Conservation (phyloP, 2,329 filamentous ascomycete genomes). For the Colletotrichum sp. region DNA sequence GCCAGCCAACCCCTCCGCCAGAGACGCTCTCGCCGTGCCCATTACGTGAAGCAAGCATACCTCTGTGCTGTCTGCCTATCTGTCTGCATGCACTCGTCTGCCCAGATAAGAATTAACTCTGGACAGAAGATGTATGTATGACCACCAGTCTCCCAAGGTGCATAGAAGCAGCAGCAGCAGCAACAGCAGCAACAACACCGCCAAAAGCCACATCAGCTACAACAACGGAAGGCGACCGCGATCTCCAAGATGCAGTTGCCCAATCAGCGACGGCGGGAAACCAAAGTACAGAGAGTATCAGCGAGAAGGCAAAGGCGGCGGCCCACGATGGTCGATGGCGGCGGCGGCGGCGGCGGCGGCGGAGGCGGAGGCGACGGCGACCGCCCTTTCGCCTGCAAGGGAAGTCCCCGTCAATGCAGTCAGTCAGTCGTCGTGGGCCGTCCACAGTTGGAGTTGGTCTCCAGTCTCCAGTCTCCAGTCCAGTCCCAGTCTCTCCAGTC, state of each 20-base stretch:
- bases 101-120: background rate
- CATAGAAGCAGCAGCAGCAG: background rate
- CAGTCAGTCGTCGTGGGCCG: background rate
- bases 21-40: background rate
- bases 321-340: background rate
- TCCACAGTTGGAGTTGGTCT: background rate
- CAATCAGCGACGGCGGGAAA: background rate
- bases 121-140: background rate
- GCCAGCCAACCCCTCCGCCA: background rate
- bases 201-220: background rate
- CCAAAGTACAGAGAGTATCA: background rate
- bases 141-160: background rate
- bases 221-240: background rate
- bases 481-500: background rate
- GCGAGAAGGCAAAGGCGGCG: conserved; percentile 4
- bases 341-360: conserved; percentile 6
- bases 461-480: background rate
- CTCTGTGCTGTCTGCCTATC: background rate
- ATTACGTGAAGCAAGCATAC: background rate
- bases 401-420: conserved; percentile 2
- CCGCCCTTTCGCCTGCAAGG: conserved; percentile 19
- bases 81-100: background rate
- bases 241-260: background rate
- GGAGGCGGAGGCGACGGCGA: conserved; percentile 16
- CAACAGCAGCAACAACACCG: background rate